A percentile compares a stretch with the other conserved stretches of the same genome.
Conservation (phyloP, 2,329 filamentous ascomycete genomes). For the Harringtonia lauricola region DNA sequence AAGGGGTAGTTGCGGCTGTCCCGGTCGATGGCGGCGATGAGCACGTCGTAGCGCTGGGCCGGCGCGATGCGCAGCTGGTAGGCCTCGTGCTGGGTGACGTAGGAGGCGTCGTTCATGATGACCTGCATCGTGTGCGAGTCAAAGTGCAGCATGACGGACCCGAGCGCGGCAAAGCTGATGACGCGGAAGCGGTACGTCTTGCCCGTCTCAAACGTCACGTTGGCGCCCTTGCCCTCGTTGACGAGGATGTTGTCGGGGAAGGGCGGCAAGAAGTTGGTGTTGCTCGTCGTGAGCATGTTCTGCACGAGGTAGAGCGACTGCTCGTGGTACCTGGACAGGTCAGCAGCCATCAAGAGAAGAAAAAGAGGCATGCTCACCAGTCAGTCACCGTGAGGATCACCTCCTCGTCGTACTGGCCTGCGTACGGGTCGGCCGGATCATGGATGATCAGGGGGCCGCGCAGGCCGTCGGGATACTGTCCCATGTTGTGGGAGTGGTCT, state of each 20-base stretch:
- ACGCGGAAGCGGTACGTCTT: constrained; percentile 37
- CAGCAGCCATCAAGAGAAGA: not conserved
- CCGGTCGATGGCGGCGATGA: constrained; percentile 22
- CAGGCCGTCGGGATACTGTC: constrained; percentile 57
- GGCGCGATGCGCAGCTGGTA: constrained; percentile 29
- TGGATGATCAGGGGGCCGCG: constrained; percentile 50
- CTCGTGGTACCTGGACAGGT: constrained; percentile 26
- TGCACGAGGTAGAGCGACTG: constrained; percentile 25
- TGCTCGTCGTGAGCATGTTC: constrained; percentile 27
- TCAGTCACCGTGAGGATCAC: constrained; percentile 41
- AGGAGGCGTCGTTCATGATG: constrained; percentile 32
- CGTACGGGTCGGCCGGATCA: constrained; percentile 43
- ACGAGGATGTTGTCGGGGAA: constrained; percentile 28
- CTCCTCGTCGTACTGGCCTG: constrained; percentile 44
- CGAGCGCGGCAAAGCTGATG: constrained; percentile 33
- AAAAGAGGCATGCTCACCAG: constrained; percentile 15
- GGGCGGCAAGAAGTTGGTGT: constrained; percentile 28
- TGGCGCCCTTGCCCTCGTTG: constrained; percentile 28
- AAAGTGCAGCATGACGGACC: constrained; percentile 31
- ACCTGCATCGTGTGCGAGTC: constrained; percentile 31
- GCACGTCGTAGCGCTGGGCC: constrained; percentile 32
- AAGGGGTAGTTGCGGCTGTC: constrained; percentile 30
- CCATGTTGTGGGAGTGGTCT: constrained; percentile 53
- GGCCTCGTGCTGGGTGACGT: constrained; percentile 23
- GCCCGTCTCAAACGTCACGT: constrained; percentile 25